Base-by-base conservation (phyloP, 305 asterid genomes). In the Ilex paraguariensis region DNA sequence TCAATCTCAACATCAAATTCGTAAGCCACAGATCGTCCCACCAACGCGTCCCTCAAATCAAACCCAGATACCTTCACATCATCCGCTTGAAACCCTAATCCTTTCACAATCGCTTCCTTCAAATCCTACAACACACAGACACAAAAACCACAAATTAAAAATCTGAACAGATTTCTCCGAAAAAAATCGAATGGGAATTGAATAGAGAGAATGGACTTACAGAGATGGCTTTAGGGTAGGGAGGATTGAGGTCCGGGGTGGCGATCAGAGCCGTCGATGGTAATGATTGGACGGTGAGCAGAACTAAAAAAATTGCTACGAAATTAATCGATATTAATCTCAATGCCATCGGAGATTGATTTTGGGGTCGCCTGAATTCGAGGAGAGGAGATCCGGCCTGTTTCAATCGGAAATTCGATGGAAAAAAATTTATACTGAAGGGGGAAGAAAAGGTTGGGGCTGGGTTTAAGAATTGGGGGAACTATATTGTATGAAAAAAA, bases 1-100 rank as follows among this genome's bases (percentile, higher is more conserved):
- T 85, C 96, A 66, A 92, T 77, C 82, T 87, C 96, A 66, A 92
- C 76, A 61, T 89, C 97, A 69, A 92, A 89, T 67, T 92, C 98
- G 59, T 89, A 92, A 0, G 95, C 91, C 62, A 87, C 86, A 3
- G 98, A 91, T 65, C 74, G 83, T 57, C 98, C 97, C 59, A 89
- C 95, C 56, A 71, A 68, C 9, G 90, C 93, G 21, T 87, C 95
- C 78, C 86, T 82, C 74, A 79, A 71, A 85, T 92, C 96, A 63
- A 92, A 92, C 33, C 96, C 97, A 1, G 90, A 75, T 56, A 91
- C 66, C 80, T 78, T 85, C 39, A 92, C 75, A 62, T 92, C 96
- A 39, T 87, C 97, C 6, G 83, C 72, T 62, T 79, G 85, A 64
- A 92, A 79, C 57, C 98, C 98, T 70, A 92, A 77, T 30, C 98